Conservation (phyloP, 805 yeast genomes). For the Komagataella kurtzmanii region DNA sequence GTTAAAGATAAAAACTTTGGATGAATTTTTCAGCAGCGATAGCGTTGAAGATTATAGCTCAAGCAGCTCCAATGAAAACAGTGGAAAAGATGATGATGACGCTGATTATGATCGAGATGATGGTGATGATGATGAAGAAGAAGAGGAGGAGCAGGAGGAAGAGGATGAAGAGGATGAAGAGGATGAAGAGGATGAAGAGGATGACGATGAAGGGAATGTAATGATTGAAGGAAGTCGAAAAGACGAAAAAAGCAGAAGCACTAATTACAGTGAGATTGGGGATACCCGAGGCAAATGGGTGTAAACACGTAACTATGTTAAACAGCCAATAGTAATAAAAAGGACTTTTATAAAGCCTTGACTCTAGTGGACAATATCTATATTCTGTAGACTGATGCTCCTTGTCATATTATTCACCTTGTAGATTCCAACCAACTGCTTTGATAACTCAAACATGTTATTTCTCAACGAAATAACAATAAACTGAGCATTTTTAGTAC, state of each 20-base stretch:
- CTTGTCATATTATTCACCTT: conserved; percentile 85
- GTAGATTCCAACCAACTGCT: conserved; percentile 89
- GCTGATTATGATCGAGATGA: conserved; percentile 19
- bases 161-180: neutral
- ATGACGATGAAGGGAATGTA: neutral
- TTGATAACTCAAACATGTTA: conserved; percentile 95
- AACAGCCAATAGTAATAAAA: too few relatives aligned
- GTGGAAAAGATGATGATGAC: conserved; percentile 16
- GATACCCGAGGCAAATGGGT: neutral
- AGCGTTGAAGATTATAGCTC: conserved; percentile 13
- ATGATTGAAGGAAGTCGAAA: neutral
- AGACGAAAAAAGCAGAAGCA: neutral
- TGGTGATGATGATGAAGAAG: conserved; percentile 14
- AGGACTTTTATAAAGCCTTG: neutral
- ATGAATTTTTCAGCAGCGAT: conserved; percentile 53
- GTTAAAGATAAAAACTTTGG: conserved; percentile 64
- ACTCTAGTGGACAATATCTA: conserved; percentile 20
- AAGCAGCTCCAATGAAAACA: conserved; percentile 16
- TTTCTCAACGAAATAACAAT: conserved; percentile 90
- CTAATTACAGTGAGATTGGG: neutral
- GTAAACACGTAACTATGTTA: too few relatives aligned
- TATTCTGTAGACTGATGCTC: conserved; percentile 67
- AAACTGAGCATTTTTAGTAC: conserved; percentile 94
- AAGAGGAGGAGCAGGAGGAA: neutral
- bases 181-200: neutral